Evolutionary conservation across 768 basidiomycete genomes (phyloP).

Genomic region (Strobilomyces dryophilus): DNA sequence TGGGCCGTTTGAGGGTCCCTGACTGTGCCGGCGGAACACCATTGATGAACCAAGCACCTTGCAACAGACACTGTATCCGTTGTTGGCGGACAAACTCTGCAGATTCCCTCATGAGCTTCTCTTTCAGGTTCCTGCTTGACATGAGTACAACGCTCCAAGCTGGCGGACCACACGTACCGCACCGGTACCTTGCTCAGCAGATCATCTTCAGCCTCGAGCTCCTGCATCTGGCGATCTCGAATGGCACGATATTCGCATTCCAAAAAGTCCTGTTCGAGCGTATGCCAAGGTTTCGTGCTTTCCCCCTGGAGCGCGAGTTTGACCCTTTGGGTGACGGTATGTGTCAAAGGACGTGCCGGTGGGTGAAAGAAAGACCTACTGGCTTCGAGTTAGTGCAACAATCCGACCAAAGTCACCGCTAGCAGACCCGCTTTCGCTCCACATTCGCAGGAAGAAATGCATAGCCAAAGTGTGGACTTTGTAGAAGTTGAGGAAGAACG

Average conservation of each 20-base stretch:
- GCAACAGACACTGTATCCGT: constrained; percentile 79
- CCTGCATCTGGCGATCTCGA: constrained; percentile 85
- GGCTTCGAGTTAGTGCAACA: constrained; percentile 73
- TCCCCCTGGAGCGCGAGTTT: constrained; percentile 74
- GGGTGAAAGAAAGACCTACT: constrained; percentile 47
- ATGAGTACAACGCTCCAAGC: constrained; percentile 4
- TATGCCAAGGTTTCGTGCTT: constrained; percentile 74
- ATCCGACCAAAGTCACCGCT: constrained; percentile 75
- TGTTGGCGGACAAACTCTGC: constrained; percentile 88
- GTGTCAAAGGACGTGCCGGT: constrained; percentile 3
- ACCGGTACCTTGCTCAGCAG: constrained; percentile 81
- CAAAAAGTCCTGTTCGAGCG: constrained; percentile 76
- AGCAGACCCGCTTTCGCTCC: constrained; percentile 82
- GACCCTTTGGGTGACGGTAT: constrained; percentile 43
- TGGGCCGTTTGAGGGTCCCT: constrained; percentile 47
- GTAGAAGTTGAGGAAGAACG: constrained; percentile 83
- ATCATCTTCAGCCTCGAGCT: constrained; percentile 86
- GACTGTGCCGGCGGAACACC: constrained; percentile 53
- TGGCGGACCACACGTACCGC: constrained; percentile 45
- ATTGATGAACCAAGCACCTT: constrained; percentile 92
- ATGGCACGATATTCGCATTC: constrained; percentile 84
- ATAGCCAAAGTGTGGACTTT: constrained; percentile 78
- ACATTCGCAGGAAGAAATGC: constrained; percentile 89
- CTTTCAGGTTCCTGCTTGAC: constrained; percentile 67
- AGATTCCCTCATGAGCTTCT: constrained; percentile 84